Conservation (phyloP, 352 stramenopile genomes). For the Globisporangium apiculatum region DNA sequence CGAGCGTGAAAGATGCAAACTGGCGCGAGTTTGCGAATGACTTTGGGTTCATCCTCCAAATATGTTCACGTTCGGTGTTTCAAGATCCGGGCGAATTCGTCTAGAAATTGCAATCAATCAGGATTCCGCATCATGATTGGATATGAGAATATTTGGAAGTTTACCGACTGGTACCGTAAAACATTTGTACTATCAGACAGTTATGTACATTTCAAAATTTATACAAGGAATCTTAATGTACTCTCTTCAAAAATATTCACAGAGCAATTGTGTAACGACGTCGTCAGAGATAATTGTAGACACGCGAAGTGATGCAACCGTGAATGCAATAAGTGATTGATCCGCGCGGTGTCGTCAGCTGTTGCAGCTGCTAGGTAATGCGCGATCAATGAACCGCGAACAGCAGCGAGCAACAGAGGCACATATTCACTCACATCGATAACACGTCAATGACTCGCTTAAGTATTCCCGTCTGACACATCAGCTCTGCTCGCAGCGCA, state of each 20-base stretch:
- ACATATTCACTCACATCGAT: neutral
- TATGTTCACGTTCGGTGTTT: no score
- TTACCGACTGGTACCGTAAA: neutral
- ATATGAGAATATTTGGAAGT: no score
- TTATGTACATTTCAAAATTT: neutral
- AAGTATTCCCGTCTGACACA: no score
- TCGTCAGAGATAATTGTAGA: no score
- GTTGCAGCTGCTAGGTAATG: neutral
- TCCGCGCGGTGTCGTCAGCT: neutral
- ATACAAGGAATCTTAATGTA: neutral
- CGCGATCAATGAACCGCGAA: conserved; percentile 1
- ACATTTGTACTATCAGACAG: neutral
- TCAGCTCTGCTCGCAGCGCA: no score
- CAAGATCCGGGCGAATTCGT: no score
- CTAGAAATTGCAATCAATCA: no score
- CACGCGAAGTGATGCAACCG: neutral
- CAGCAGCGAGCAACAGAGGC: neutral
- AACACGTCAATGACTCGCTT: no score
- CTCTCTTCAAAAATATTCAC: neutral
- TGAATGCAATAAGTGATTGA: neutral
- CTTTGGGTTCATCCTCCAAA: rapidly evolving
- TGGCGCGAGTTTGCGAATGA: no score
- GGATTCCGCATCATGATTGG: no score
- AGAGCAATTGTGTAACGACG: neutral
- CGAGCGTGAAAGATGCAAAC: no score